Evolutionary conservation across 2,329 filamentous ascomycete species (phyloP), one percentile per base, ranked within the genome.

Genomic region (Fusarium sp.): DNA sequence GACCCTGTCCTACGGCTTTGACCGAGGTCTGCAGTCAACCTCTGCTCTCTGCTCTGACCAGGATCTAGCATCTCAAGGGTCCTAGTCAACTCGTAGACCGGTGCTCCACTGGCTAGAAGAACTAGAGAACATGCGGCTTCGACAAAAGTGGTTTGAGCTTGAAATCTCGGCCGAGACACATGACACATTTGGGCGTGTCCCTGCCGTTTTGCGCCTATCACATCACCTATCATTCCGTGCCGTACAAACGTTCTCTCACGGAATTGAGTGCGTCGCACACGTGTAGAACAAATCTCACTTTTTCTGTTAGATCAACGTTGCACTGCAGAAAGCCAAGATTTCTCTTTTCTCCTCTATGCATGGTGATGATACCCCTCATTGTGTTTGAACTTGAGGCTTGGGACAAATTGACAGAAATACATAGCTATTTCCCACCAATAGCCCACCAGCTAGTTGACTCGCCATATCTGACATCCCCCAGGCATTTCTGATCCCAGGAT

Each of bases 161-260:
- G 60, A 60, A 70, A 70, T 70, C 62, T 70, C 67, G 67, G 67
- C 67, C 67, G 67, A 70, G 65, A 70, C 67, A 70, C 67, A 49
- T 70, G 67, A 70, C 67, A 37, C 53, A 48, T 44, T 69, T 50
- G 58, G 46, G 65, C 55, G 51, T 26, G 41, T 43, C 41, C 55
- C 34, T 57, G 43, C 50, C 23, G 46, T 61, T 43, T 25, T 53
- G 23, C 52, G 51, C 62, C 51, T 51, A 45, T 26, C 21, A 19
- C 7, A 26, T 52, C 48, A 51, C 14, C 48, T 23, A 16, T 23
- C 41, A 18, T 25, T 19, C 48, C 48, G 48, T 51, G n/a, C 26
- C 30, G n/a, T 41, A 23, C 49, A 26, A 56, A 28, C 25, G 28
- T 31, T 43, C 31, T 13, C 16, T 19, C 30, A 25, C 18, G 44